Evolutionary conservation across 139 green algal genomes (phyloP).

Genomic region (Penium margaritaceum): DNA sequence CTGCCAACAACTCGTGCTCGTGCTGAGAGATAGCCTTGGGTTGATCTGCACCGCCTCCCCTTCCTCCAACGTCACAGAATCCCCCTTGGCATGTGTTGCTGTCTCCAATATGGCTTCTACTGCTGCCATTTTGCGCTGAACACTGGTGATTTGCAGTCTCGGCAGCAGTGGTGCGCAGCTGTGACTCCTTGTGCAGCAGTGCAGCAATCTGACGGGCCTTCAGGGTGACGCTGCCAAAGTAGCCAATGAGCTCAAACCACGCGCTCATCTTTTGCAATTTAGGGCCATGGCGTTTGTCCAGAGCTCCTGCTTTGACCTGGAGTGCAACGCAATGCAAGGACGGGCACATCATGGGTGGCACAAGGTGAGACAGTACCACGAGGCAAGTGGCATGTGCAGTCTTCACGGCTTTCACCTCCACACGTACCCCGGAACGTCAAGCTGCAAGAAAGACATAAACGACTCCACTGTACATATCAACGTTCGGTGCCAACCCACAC

Average conservation of each 20-base stretch:
- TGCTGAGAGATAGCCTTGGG: too few relatives aligned
- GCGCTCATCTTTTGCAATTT: conserved; percentile 53
- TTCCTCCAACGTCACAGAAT: not conserved
- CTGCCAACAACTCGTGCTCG: too few relatives aligned
- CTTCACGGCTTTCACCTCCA: too few relatives aligned
- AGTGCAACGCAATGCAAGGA: too few relatives aligned
- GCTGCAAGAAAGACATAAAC: too few relatives aligned
- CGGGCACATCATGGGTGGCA: too few relatives aligned
- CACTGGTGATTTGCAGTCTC: not conserved
- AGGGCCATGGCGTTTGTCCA: conserved; percentile 53
- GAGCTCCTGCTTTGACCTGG: conserved; percentile 63
- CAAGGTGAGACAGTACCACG: too few relatives aligned
- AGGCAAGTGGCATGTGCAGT: too few relatives aligned
- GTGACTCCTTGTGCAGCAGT: conserved; percentile 52
- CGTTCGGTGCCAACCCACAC: too few relatives aligned
- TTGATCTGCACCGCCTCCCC: conserved; percentile 17
- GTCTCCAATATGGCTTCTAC: not conserved
- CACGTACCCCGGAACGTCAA: too few relatives aligned
- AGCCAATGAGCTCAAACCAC: conserved; percentile 65
- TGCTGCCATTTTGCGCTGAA: not conserved
- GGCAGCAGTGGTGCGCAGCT: not conserved
- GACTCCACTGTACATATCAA: too few relatives aligned
- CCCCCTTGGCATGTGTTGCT: not conserved
- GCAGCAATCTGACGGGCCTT: conserved; percentile 44
- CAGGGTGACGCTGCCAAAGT: conserved; percentile 62